Evolutionary conservation across 2,329 filamentous ascomycete genomes (phyloP).

Genomic region (Pezicula radicicola): DNA sequence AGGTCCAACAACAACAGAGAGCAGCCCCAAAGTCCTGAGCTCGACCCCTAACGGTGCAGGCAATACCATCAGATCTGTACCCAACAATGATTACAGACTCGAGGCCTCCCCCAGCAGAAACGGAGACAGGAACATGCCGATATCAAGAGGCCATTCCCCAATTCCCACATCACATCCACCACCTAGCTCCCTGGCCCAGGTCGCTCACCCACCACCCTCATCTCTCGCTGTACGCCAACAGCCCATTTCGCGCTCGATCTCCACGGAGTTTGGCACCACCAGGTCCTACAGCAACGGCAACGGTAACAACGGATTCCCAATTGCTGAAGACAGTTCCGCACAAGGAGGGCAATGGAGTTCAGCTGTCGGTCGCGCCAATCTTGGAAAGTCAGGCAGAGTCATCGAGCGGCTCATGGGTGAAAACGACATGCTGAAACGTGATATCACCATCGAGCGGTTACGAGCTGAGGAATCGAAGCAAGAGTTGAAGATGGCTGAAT

Average conservation of each 20-base stretch:
- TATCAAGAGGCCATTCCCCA: conserved; percentile 12
- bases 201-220: conserved; percentile 7
- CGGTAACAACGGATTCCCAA: conserved; percentile 10
- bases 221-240: conserved; percentile 20
- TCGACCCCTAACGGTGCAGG: conserved; percentile 8
- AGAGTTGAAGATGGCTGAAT: conserved; percentile 63
- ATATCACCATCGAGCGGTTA: conserved; percentile 63
- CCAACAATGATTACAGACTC: conserved; percentile 9
- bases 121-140: conserved; percentile 16
- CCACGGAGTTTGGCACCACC: conserved; percentile 26
- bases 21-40: conserved; percentile 7
- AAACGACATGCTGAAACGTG: conserved; percentile 73
- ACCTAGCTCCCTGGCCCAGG: conserved; percentile 7
- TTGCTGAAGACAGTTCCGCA: conserved; percentile 11
- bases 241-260: conserved; percentile 21
- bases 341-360: conserved; percentile 51
- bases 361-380: conserved; percentile 64
- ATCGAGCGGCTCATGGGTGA: conserved; percentile 81
- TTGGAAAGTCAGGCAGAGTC: conserved; percentile 73
- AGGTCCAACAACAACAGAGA: conserved; percentile 2
- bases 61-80: conserved; percentile 26
- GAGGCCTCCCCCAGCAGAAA: conserved; percentile 8
- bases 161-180: conserved; percentile 7
- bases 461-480: conserved; percentile 70
- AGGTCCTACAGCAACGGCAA: conserved; percentile 15